Evolutionary conservation across 2,329 filamentous ascomycete genomes (phyloP), one percentile per base, ranked within the genome.

Genomic region (Trichoderma semiorbis): DNA sequence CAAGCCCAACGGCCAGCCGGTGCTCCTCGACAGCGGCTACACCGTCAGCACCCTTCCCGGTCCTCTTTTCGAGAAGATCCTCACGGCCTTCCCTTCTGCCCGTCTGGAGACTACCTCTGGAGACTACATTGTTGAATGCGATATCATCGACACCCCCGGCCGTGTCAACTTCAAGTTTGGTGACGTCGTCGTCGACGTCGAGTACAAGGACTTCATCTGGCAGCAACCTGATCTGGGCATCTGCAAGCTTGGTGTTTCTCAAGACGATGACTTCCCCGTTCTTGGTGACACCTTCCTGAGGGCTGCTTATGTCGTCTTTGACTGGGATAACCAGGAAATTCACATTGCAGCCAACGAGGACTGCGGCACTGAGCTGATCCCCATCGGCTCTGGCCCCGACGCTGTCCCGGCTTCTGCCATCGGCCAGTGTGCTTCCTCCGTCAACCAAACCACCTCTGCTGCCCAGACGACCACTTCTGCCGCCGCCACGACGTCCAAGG

Each of bases 11-110:
- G 76, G 76, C 61, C 78, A 85, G 47, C 79, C 84, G 26, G 87
- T 88, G 16, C 84, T 91, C 30, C 84, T 92, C 30, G 90, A 92
- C 80, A 90, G 88, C 16, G 92, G 92, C 71, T 91, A 88, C 73
- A 91, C 89, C 55, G 82, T 92, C 70, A 91, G 88, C 79, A 89
- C 91, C 73, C 85, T 94, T 2, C 92, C 92, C 3, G 81, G 87
- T 72, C 77, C 82, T 36, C 79, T 92, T 72, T 85, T 88, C 72
- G 74, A 80, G 32, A 75, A 79, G 36, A 81, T 90, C 39, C 81
- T 77, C 71, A 79, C 66, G 77, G 83, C 75, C 72, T 89, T 81
- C 75, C 80, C 80, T 8, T 84, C 83, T 69, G 85, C 87, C 50
- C 78, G 81, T 18, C 82, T 84, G 58, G 81, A 85, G 50, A 53